Evolutionary conservation across 1,284 basidiomycete genomes (phyloP).

Genomic region (Erythrobasidium hasegawianum): DNA sequence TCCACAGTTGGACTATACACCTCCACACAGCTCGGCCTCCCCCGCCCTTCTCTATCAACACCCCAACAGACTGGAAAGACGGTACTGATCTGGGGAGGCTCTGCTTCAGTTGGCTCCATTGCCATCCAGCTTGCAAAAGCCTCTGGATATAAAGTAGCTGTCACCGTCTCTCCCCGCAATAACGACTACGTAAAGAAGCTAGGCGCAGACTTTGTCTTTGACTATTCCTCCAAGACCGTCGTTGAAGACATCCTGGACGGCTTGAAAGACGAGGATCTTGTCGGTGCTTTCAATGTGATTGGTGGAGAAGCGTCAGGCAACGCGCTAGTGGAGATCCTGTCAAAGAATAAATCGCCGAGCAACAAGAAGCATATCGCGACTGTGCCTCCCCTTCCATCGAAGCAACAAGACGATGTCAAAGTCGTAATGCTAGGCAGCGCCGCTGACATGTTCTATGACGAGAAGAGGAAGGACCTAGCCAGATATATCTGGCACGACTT

Average conservation of each 20-base stretch:
- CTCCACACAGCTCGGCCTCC: slow-evolving; percentile 39
- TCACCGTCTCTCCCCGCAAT: slow-evolving; percentile 39
- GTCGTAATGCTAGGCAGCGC: slow-evolving; percentile 17
- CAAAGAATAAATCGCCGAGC: slow-evolving; percentile 19
- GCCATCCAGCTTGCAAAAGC: slow-evolving; percentile 46
- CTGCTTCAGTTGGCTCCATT: slow-evolving; percentile 46
- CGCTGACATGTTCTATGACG: slow-evolving; percentile 23
- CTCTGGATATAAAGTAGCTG: slow-evolving; percentile 36
- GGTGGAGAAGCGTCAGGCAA: slow-evolving; percentile 34
- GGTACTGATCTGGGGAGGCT: slow-evolving; percentile 48
- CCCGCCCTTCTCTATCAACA: slow-evolving; percentile 12
- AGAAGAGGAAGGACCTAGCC: slow-evolving; percentile 9
- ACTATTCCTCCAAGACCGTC: slow-evolving; percentile 36
- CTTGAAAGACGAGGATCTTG: slow-evolving; percentile 24
- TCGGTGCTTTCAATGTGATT: slow-evolving; percentile 38
- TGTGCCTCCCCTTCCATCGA: slow-evolving; percentile 34
- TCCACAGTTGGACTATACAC: slow-evolving; percentile 47
- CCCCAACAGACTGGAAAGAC: slow-evolving; percentile 38
- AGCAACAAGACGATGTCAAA: slow-evolving; percentile 31
- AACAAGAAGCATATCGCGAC: slow-evolving; percentile 36
- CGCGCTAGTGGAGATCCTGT: slow-evolving; percentile 26
- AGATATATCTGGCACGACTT: slow-evolving; percentile 37
- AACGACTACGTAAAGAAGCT: slow-evolving; percentile 38
- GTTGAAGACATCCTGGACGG: slow-evolving; percentile 32
- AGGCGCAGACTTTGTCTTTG: slow-evolving; percentile 38